Evolutionary conservation across 129 eudicot species (phyloP), one percentile per base, ranked within the genome.

Genomic region (Flaveria sonorensis): DNA sequence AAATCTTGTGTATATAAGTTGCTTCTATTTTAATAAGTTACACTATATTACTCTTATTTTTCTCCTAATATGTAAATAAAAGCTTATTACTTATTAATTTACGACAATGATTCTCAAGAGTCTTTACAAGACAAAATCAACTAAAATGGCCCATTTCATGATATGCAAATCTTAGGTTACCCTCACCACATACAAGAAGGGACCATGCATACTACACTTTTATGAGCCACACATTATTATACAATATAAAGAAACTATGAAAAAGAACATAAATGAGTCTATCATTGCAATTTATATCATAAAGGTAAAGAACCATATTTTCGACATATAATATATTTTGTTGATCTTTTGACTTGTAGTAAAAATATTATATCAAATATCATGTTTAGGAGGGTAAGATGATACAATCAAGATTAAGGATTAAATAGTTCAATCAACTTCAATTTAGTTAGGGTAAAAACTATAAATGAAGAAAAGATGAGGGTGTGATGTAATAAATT

Each of bases 161-260:
- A 57, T 57, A 20, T 57, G 64, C 64, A 57, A 57, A 57, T 57
- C 64, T 57, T 57, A 20, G 64, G 64, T 57, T 57, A 57, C 64
- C 64, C 64, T 57, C 64, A 57, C 64, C 64, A 57, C 64, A 57
- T 57, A 57, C 64, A 21, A 23, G 10, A 21, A 57, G 64, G 64
- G 64, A 57, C 64, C 64, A 57, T 57, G 15, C 32, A 57, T 20
- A 57, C 32, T 21, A 21, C 64, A 10, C 32, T 57, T 55, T 56
- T 56, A 56, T 20, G 63, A 56, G 63, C 63, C 63, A 56, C 63
- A 20, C 63, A 56, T 56, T 55, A 36, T 7, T 18, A 18, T 21
- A 53, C 19, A 53, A 53, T 56, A 20, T 8, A 20, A 8, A 26
- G 30, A 56, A 56, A 56, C 10, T 9, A 57, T 21, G 32, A 57